These are phyloP conservation scores for Ophiosphaerella korrae DNA, from an alignment of 2,329 filamentous ascomycete species.

Conservation along the genomic window DNA sequence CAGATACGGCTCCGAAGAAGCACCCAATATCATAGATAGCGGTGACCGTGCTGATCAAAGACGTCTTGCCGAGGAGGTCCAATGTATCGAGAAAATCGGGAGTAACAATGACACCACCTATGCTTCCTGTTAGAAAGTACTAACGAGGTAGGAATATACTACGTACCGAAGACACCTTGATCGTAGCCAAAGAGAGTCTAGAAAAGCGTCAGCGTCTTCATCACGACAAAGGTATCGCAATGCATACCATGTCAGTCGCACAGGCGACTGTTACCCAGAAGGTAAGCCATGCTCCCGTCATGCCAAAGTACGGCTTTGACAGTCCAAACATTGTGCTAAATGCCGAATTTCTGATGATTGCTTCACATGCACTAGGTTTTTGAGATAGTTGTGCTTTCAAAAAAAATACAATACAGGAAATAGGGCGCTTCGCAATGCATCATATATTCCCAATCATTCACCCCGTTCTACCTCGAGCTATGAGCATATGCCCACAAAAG, in stretches of 20 bases:
- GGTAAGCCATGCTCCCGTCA: slow-evolving; percentile 61
- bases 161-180: slow-evolving; percentile 58
- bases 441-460: background rate
- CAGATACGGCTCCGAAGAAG: slow-evolving; percentile 60
- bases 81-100: slow-evolving; percentile 58
- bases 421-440: no score
- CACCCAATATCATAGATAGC: slow-evolving; percentile 66
- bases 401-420: no score
- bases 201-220: background rate
- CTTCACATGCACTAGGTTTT: no score
- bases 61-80: slow-evolving; percentile 50
- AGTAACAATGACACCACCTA: slow-evolving; percentile 60
- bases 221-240: background rate
- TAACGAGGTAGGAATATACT: background rate
- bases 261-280: slow-evolving; percentile 59
- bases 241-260: slow-evolving; percentile 25
- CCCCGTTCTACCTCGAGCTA: no score
- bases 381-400: no score
- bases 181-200: slow-evolving; percentile 54
- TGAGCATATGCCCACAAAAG: background rate
- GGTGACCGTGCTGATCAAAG: slow-evolving; percentile 55
- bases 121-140: background rate
- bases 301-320: slow-evolving; percentile 57
- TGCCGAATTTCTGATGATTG: background rate
- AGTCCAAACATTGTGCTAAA: slow-evolving; percentile 14